These are phyloP conservation scores for Globisporangium sylvaticum DNA, from an alignment of 352 stramenopile genomes.

Conservation along the genomic window DNA sequence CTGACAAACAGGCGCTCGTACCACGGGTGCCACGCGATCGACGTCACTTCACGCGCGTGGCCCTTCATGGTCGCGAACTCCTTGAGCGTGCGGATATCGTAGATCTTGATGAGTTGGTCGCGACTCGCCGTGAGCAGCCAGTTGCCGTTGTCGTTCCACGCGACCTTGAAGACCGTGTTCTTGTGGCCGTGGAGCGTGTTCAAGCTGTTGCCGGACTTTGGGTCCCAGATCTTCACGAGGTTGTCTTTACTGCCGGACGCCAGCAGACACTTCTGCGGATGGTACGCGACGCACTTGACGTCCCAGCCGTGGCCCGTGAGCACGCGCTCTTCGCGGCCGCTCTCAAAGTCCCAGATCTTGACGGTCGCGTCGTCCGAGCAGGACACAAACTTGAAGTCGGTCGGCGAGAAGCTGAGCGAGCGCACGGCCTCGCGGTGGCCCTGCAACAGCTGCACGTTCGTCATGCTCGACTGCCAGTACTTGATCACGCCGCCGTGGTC, in stretches of 20 bases:
- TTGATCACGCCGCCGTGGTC: slow-evolving; percentile 90
- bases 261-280: slow-evolving; percentile 92
- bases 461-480: slow-evolving; percentile 91
- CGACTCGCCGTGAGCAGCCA: slow-evolving; percentile 95
- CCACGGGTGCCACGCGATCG: slow-evolving; percentile 95
- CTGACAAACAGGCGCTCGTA: slow-evolving; percentile 96
- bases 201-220: slow-evolving; percentile 87
- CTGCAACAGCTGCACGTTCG: slow-evolving; percentile 82
- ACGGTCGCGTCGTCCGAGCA: slow-evolving; percentile 97
- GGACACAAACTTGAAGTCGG: slow-evolving; percentile 97
- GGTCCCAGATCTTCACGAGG: slow-evolving; percentile 98
- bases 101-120: slow-evolving; percentile 99
- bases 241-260: slow-evolving; percentile 96
- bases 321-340: slow-evolving; percentile 90
- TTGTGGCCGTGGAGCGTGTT: slow-evolving; percentile 97
- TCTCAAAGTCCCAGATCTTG: slow-evolving; percentile 91
- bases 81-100: slow-evolving; percentile 97
- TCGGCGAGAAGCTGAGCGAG: slow-evolving; percentile 94
- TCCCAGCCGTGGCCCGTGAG: slow-evolving; percentile 97
- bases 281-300: slow-evolving; percentile 97
- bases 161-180: slow-evolving; percentile 96
- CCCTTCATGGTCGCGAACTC: slow-evolving; percentile 93
- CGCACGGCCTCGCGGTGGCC: slow-evolving; percentile 90
- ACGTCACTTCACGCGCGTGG: slow-evolving; percentile 95
- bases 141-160: slow-evolving; percentile 98